phyloP scores from a whole-genome alignment of 495 filamentous ascomycete genomes.

The Penicillium simplicissimum region DNA sequence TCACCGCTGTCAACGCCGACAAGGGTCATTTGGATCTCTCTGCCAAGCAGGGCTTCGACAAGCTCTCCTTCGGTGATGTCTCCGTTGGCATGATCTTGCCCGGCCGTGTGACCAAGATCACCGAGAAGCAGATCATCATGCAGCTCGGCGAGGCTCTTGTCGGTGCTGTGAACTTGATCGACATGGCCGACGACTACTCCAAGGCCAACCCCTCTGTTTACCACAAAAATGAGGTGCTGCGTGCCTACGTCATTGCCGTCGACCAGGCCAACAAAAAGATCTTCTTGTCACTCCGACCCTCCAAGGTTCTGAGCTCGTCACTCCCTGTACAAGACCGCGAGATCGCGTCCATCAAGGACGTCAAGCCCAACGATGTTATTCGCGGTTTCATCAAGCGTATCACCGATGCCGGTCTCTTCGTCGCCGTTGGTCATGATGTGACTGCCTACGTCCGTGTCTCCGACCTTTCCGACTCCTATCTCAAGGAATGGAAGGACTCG shows the following conservation, averaged over 20 bases:
- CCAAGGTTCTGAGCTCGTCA: conserved; percentile 83
- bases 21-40: conserved; percentile 80
- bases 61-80: conserved; percentile 66
- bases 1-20: conserved; percentile 70
- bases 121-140: conserved; percentile 78
- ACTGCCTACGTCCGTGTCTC: conserved; percentile 79
- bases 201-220: conserved; percentile 66
- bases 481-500: conserved; percentile 94
- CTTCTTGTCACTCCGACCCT: conserved; percentile 78
- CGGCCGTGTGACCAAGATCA: conserved; percentile 80
- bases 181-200: conserved; percentile 83
- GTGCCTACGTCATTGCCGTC: conserved; percentile 76
- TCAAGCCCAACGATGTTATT: conserved; percentile 77
- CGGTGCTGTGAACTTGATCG: conserved; percentile 71
- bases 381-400: conserved; percentile 89
- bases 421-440: conserved; percentile 75
- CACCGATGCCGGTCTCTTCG: conserved; percentile 81
- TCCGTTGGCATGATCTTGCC: conserved; percentile 76
- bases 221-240: conserved; percentile 80
- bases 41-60: conserved; percentile 58
- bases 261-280: conserved; percentile 83
- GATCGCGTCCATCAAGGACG: conserved; percentile 62
- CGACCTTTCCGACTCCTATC: conserved; percentile 83
- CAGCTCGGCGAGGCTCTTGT: conserved; percentile 77
- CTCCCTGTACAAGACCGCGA: conserved; percentile 80